Percentiles rank a stretch among this genome's conserved stretches.
phyloP scores from a whole-genome alignment of 2,329 filamentous ascomycete genomes.

The Dactylellina parvicollis region DNA sequence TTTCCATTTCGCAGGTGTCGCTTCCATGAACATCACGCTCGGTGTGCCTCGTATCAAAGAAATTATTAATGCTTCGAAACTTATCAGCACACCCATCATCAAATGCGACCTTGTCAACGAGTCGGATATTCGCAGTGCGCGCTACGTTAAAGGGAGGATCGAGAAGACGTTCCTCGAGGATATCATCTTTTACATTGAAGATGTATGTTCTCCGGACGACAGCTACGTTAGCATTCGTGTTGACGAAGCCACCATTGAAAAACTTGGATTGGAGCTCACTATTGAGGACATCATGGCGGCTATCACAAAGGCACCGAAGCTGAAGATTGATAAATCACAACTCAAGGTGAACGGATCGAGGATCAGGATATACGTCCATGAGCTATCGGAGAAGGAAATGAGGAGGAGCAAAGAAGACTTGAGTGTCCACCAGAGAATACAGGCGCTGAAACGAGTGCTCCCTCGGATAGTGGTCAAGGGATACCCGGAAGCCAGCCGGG shows the following conservation, averaged over 20 bases:
- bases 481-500: slow-evolving; percentile 83
- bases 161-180: slow-evolving; percentile 94
- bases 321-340: slow-evolving; percentile 77
- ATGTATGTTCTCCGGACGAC: slow-evolving; percentile 82
- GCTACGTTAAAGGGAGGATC: slow-evolving; percentile 89
- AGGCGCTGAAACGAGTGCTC: slow-evolving; percentile 82
- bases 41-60: slow-evolving; percentile 99
- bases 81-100: slow-evolving; percentile 94
- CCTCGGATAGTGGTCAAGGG: slow-evolving; percentile 88
- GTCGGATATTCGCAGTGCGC: slow-evolving; percentile 78
- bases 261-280: slow-evolving; percentile 82
- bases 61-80: slow-evolving; percentile 97
- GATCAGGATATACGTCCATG: slow-evolving; percentile 77
- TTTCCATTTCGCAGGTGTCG: slow-evolving; percentile 99
- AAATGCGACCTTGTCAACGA: slow-evolving; percentile 83
- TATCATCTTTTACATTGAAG: slow-evolving; percentile 80
- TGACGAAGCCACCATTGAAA: slow-evolving; percentile 79
- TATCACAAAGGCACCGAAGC: slow-evolving; percentile 82
- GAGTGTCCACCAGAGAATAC: slow-evolving; percentile 79
- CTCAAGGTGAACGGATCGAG: slow-evolving; percentile 71
- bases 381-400: slow-evolving; percentile 63
- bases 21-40: slow-evolving; percentile 98
- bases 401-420: slow-evolving; percentile 66
- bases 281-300: slow-evolving; percentile 77
- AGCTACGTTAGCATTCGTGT: slow-evolving; percentile 83